Base-by-base conservation (phyloP, 2,329 filamentous ascomycete species). In the Ascochyta rabiei region DNA sequence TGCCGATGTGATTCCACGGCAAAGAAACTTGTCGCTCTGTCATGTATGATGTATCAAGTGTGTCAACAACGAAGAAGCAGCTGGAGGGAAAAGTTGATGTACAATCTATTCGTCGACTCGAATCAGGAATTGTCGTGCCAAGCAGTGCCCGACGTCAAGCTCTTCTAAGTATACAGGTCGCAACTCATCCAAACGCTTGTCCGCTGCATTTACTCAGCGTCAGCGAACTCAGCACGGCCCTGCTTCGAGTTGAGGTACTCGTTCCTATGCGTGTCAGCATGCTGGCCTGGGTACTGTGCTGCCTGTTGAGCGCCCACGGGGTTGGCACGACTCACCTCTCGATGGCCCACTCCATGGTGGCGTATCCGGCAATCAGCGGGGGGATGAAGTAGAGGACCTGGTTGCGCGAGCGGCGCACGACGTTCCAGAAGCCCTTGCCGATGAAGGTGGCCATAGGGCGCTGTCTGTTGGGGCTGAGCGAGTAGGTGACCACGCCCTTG, bases 371-470 rank as follows among this genome's bases (percentile, higher is more conserved):
- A 62, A 95, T 70, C 67, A 96, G 80, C 34, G 93, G 89, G 56
- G 95, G 90, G 23, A 88, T 84, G 78, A 93, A 87, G 85, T 93
- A 99, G 68, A 98, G 86, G 67, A 96, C 86, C 83, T 98, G 95
- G 68, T 84, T 78, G 76, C 87, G 88, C 80, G 89, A 90, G 72
- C 95, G 87, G 78, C 95, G 88, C 85, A 89, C 96, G 69, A 86
- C 88, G 86, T 99, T 99, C 88, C 98, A 98, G 82, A 98, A 80
- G 72, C 93, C 93, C 66, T 88, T 89, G 77, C 93, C 81, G 63
- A 84, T 78, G 57, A 88, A 82, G 70, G 90, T 91, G 62, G 91
- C 91, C 66, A 96, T 84, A 61, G 92, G 90, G 72, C 90, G 88
- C 82, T 96, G 93, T 75, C 90, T 89, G 85, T 99, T 98, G 66